These are phyloP conservation scores for Purpureocillium lavendulum DNA, from an alignment of 2,329 filamentous ascomycete genomes.

Conservation along the genomic window DNA sequence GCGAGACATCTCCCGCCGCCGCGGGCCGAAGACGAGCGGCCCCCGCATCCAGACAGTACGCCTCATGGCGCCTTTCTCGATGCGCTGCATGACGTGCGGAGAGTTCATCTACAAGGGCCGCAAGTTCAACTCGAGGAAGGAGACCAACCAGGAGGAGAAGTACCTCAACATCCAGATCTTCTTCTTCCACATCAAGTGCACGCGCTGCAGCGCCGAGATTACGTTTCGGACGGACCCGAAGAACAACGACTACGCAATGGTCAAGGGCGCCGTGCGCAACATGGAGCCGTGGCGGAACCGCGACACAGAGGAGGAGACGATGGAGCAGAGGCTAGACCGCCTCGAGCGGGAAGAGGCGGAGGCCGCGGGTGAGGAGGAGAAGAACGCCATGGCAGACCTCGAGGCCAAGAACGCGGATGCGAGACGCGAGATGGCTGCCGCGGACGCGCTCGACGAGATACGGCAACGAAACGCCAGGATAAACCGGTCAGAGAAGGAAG, in stretches of 20 bases:
- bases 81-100: constrained; percentile 39
- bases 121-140: constrained; percentile 94
- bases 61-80: constrained; percentile 55
- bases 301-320: constrained; percentile 62
- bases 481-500: constrained; percentile 65
- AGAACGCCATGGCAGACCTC: constrained; percentile 89
- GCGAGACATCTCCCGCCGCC: constrained; percentile 63
- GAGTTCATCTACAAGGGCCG: constrained; percentile 89
- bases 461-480: constrained; percentile 82
- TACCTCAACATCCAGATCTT: constrained; percentile 86
- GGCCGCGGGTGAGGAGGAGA: constrained; percentile 57
- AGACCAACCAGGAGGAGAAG: constrained; percentile 77
- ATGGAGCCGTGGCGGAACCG: constrained; percentile 80
- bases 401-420: constrained; percentile 92
- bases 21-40: constrained; percentile 61
- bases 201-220: constrained; percentile 77
- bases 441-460: constrained; percentile 93
- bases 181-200: constrained; percentile 78
- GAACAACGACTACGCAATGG: constrained; percentile 79
- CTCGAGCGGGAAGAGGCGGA: constrained; percentile 68
- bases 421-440: constrained; percentile 91
- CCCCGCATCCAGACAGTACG: constrained; percentile 80
- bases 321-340: constrained; percentile 78
- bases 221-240: constrained; percentile 93
- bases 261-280: constrained; percentile 81